Conservation (phyloP, 768 basidiomycete genomes). For the Trametes coccinea region DNA sequence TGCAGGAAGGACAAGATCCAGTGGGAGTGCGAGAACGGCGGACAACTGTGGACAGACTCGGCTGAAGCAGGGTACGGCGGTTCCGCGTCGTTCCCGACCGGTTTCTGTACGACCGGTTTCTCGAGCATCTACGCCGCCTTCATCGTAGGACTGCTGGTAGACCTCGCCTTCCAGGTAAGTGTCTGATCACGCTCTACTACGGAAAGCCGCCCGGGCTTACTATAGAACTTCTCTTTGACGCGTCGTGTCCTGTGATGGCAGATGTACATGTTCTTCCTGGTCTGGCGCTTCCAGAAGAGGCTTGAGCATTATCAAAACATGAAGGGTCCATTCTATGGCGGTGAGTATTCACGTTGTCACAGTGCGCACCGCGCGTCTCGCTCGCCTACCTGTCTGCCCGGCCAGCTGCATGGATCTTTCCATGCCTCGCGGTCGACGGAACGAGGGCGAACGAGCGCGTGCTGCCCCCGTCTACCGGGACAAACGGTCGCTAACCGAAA, state of each 20-base stretch:
- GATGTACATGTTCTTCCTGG: conserved; percentile 77
- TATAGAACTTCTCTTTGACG: conserved; percentile 26
- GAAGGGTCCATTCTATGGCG: conserved; percentile 64
- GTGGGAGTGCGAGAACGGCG: conserved; percentile 76
- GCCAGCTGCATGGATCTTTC: conserved; percentile 2
- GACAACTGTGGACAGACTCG: conserved; percentile 56
- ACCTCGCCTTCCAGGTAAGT: conserved; percentile 67
- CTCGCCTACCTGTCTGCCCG: conserved; percentile 9
- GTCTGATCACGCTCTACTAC: conserved; percentile 25
- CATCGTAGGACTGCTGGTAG: conserved; percentile 60
- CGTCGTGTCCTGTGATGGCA: conserved; percentile 30
- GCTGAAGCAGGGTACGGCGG: conserved; percentile 42
- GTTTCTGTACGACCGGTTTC: conserved; percentile 62
- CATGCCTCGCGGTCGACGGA: conserved; percentile 13
- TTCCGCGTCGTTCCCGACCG: conserved; percentile 49
- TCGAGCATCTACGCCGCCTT: conserved; percentile 62
- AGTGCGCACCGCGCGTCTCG: conserved; percentile 3
- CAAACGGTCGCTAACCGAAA: conserved; percentile 16
- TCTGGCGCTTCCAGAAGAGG: conserved; percentile 72
- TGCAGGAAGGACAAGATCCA: conserved; percentile 63
- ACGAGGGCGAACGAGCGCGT: conserved; percentile 10
- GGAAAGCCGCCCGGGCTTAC: conserved; percentile 22
- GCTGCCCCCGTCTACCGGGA: neutral
- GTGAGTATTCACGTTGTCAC: conserved; percentile 40
- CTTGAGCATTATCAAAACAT: conserved; percentile 65